Conservation (phyloP, 441 rosid genomes). For the Populus tomentosa region DNA sequence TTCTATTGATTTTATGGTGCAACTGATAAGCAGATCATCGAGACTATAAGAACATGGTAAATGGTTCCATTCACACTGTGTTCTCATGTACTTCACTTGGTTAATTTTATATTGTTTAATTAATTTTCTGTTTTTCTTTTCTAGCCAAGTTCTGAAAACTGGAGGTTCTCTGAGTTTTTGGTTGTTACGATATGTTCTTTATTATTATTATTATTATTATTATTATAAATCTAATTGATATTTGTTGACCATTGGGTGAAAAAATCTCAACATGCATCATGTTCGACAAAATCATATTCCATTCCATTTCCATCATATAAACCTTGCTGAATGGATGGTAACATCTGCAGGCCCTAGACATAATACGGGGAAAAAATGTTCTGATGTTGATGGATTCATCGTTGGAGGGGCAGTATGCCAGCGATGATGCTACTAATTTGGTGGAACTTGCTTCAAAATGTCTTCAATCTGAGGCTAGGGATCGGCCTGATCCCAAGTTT, state of each 20-base stretch:
- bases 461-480: slow-evolving; percentile 73
- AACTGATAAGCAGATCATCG: background rate
- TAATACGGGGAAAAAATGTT: slow-evolving; percentile 58
- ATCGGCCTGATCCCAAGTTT: slow-evolving; percentile 64
- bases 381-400: slow-evolving; percentile 52
- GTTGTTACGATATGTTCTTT: background rate
- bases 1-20: background rate
- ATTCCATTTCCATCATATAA: background rate
- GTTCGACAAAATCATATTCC: background rate
- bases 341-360: slow-evolving; percentile 48
- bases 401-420: background rate
- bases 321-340: background rate
- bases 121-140: background rate
- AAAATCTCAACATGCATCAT: background rate
- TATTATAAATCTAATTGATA: background rate
- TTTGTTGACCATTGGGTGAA: background rate
- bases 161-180: background rate
- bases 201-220: too few species aligned
- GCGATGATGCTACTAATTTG: slow-evolving; percentile 17
- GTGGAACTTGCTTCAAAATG: slow-evolving; percentile 83
- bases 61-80: background rate
- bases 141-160: background rate
- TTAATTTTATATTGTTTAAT: background rate
- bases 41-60: background rate
- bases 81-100: background rate